phyloP scores from a whole-genome alignment of 2,329 filamentous ascomycete genomes.

The Emergomyces africanus region DNA sequence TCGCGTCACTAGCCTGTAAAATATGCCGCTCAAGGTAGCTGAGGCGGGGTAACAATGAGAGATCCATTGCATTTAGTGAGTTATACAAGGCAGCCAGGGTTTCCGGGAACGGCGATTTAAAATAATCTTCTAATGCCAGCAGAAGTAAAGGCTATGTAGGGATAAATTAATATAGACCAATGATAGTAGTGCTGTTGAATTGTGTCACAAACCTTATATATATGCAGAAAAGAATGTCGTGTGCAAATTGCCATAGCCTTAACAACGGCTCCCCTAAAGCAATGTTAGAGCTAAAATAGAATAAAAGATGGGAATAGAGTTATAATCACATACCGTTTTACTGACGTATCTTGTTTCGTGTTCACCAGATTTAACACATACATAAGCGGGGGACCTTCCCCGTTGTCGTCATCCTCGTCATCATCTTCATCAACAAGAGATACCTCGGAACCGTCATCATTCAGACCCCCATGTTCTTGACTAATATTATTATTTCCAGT shows the following conservation, averaged over 20 bases:
- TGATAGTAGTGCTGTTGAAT: background rate
- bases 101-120: conserved; percentile 77
- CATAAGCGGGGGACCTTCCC: conserved; percentile 80
- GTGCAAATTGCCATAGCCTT: conserved; percentile 99
- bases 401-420: conserved; percentile 50
- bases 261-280: conserved; percentile 68
- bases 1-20: conserved; percentile 79
- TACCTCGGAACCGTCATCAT: conserved; percentile 35
- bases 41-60: conserved; percentile 80
- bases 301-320: background rate
- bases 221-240: conserved; percentile 91
- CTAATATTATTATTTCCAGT: conserved; percentile 25
- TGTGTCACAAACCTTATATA: conserved; percentile 66
- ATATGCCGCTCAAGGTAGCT: conserved; percentile 75
- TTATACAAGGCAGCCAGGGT: conserved; percentile 82
- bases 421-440: conserved; percentile 34
- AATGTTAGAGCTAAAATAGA: conserved; percentile 9
- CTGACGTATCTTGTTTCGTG: conserved; percentile 89
- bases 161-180: background rate
- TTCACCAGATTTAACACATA: conserved; percentile 97
- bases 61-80: conserved; percentile 90
- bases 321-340: conserved; percentile 46
- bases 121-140: conserved; percentile 90
- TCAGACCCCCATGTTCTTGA: conserved; percentile 27
- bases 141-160: conserved; percentile 69